Conservation (phyloP, 106 monocot species). For the Xerophyta viscosa region DNA sequence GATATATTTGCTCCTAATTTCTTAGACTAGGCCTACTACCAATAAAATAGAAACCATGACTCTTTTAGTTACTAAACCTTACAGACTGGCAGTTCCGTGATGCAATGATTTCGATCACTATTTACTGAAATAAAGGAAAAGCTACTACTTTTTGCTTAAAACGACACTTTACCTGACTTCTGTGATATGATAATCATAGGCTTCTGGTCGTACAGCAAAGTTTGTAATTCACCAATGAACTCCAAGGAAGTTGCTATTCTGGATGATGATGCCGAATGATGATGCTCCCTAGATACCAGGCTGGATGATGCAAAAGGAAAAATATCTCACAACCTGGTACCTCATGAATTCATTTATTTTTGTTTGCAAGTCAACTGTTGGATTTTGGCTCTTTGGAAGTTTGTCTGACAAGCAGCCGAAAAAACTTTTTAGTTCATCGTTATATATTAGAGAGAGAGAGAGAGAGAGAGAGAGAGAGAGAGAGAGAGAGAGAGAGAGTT, state of each 20-base stretch:
- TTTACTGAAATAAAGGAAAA: too few species aligned
- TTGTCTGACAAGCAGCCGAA: not conserved
- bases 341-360: not conserved
- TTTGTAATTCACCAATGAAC: slow-evolving; percentile 10
- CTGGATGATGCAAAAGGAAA: not conserved
- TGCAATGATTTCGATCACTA: too few species aligned
- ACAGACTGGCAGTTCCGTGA: too few species aligned
- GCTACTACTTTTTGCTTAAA: slow-evolving; percentile 1
- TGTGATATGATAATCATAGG: not conserved
- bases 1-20: too few species aligned
- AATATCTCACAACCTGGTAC: slow-evolving; percentile 6
- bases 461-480: too few species aligned
- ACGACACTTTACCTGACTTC: too few species aligned
- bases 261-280: too few species aligned
- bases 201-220: slow-evolving; percentile 7
- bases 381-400: not conserved
- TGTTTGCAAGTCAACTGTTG: not conserved
- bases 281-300: not conserved
- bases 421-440: not conserved
- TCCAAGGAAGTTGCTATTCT: not conserved
- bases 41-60: too few species aligned
- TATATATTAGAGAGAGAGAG: too few species aligned
- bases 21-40: too few species aligned
- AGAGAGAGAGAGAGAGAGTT: too few species aligned
- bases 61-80: too few species aligned